Base-by-base conservation (phyloP, 257 asterid species). In the Avicennia marina region DNA sequence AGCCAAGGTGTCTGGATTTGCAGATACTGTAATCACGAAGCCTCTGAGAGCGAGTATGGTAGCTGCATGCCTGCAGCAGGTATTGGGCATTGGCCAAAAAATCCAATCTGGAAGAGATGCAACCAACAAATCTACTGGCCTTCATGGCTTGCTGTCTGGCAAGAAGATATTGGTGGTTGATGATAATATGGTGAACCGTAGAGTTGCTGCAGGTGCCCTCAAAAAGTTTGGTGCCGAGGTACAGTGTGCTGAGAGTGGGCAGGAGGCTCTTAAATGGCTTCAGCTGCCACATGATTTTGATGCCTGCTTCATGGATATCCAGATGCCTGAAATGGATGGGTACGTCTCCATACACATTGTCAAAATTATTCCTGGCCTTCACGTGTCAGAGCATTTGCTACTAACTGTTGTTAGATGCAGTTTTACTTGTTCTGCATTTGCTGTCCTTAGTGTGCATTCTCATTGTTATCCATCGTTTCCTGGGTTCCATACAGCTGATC, bases 251-350 rank as follows among this genome's bases (percentile, higher is more conserved):
- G 95, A 84, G 33, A 68, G 86, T 45, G 97, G 97, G 42, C 68
- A 47, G 65, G 69, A 84, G 4, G 94, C 97, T 0, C 73, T 90
- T 60, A 21, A 69, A 0, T 62, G 72, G 56, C 62, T 90, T 38
- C 76, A 74, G 16, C 97, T 96, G 2, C 97, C 97, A n/a, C 97
- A 90, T 71, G 64, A 48, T 12, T 82, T 90, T 10, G 95, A 90
- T 74, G 97, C 97, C 13, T 90, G 97, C 60, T 90, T 90, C 79
- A 90, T 90, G 97, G 97, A 90, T 64, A 90, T 90, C 58, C 97
- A 90, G 72, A 90, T 90, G 97, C 97, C 97, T 0, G 91, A 81
- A 74, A 86, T 86, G 90, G 95, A 90, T 31, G 97, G 97, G 97
- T 86, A 76, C 69, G 77, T n/a, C 58, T 13, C 25, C 18, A 11